Evolutionary conservation across 2,329 filamentous ascomycete genomes (phyloP).

Genomic region (Aspergillus pseudoglaucus): DNA sequence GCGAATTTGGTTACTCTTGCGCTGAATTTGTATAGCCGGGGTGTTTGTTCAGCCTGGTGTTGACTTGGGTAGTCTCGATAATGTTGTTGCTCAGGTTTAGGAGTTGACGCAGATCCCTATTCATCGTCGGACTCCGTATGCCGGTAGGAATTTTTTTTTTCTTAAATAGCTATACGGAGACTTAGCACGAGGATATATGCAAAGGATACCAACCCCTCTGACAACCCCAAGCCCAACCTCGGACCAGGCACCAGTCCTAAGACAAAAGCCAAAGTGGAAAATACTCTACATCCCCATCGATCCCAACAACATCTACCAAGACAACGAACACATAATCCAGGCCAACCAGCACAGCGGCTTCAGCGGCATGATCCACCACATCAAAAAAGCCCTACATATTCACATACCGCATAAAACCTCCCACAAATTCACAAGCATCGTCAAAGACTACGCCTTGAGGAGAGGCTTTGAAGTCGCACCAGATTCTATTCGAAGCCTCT

Average conservation of each 20-base stretch:
- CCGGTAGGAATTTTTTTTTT: slow-evolving; percentile 81
- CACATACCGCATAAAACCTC: slow-evolving; percentile 89
- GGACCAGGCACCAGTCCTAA: no score
- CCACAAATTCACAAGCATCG: slow-evolving; percentile 47
- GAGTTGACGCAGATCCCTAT: slow-evolving; percentile 90
- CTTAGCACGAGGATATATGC: slow-evolving; percentile 86
- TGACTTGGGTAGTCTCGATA: slow-evolving; percentile 84
- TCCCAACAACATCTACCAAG: slow-evolving; percentile 85
- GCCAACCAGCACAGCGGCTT: slow-evolving; percentile 96
- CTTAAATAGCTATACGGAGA: slow-evolving; percentile 87
- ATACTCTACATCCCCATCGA: slow-evolving; percentile 91
- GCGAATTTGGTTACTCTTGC: slow-evolving; percentile 89
- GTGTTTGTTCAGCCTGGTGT: slow-evolving; percentile 67
- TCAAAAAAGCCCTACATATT: slow-evolving; percentile 78
- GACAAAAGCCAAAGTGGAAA: slow-evolving; percentile 58
- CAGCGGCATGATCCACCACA: slow-evolving; percentile 86
- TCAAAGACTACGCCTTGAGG: no score
- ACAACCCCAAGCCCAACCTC: no score
- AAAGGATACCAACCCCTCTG: slow-evolving; percentile 26
- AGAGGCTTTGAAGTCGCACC: no score
- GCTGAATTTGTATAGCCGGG: slow-evolving; percentile 92
- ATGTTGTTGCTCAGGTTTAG: slow-evolving; percentile 83
- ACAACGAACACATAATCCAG: slow-evolving; percentile 95
- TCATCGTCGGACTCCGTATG: slow-evolving; percentile 83
- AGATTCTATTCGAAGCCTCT: no score